Evolutionary conservation across 352 stramenopile species (phyloP).

Genomic region (Pythium volutum): DNA sequence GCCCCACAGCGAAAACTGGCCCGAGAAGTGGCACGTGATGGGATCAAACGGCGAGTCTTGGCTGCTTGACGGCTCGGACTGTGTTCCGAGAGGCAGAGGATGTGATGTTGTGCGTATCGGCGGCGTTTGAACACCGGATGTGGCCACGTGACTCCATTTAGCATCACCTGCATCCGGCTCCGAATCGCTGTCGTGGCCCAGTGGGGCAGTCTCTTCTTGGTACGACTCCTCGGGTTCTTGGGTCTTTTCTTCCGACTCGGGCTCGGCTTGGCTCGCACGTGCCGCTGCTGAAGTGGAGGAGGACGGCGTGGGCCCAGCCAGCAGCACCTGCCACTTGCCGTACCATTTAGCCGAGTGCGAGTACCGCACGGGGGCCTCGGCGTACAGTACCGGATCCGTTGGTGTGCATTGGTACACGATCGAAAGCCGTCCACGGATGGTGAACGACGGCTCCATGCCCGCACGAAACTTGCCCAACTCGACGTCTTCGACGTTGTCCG

Average conservation of each 20-base stretch:
- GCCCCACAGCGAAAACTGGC: conserved; percentile 50
- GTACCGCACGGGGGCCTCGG: conserved; percentile 9
- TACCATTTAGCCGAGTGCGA: conserved; percentile 11
- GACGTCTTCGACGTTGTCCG: conserved; percentile 6
- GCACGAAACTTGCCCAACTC: not conserved
- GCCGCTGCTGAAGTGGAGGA: not conserved
- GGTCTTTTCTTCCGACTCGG: conserved; percentile 24
- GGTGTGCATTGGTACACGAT: conserved; percentile 9
- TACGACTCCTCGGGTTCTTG: conserved; percentile 17
- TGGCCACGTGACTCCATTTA: not conserved
- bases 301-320: not conserved
- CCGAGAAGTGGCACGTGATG: conserved; percentile 27
- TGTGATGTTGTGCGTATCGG: not conserved
- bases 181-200: not conserved
- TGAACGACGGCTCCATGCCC: conserved; percentile 13
- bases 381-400: conserved; percentile 3
- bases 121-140: not conserved
- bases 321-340: conserved; percentile 20
- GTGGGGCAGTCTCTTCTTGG: conserved; percentile 10
- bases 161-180: not conserved
- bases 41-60: conserved; percentile 19
- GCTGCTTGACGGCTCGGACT: not conserved
- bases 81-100: not conserved
- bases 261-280: conserved; percentile 1
- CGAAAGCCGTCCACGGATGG: conserved; percentile 14